Evolutionary conservation across 169 alveolate species (phyloP).

Genomic region (Plasmodium inui): DNA sequence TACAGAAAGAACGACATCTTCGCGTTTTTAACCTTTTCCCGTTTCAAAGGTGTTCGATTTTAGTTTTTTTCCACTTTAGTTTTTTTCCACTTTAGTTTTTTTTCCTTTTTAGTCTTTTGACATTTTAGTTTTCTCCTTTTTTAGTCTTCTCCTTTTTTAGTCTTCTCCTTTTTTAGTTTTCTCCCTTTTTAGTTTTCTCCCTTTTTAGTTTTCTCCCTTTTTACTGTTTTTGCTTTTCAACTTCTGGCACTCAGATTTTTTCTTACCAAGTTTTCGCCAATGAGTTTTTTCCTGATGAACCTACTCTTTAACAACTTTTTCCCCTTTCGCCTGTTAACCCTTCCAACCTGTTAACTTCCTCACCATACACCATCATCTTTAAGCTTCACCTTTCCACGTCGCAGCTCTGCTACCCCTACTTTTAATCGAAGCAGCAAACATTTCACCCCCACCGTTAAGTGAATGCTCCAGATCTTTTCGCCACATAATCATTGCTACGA

Average conservation of each 20-base stretch:
- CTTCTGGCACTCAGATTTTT: neutral
- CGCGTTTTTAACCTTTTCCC: neutral
- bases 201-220: constrained; percentile 3
- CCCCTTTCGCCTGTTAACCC: neutral
- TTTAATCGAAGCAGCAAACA: neutral
- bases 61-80: neutral
- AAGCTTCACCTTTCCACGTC: neutral
- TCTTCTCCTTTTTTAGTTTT: too few species aligned
- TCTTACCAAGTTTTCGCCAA: neutral
- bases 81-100: neutral
- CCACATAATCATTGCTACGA: neutral
- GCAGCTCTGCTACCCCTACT: neutral
- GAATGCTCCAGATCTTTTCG: neutral
- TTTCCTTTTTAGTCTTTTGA: constrained; percentile 1
- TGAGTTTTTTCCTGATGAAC: neutral
- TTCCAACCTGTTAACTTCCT: neutral
- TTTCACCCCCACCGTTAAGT: neutral
- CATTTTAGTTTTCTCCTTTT: neutral
- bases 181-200: too few species aligned
- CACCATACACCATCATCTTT: neutral
- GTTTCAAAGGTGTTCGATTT: neutral
- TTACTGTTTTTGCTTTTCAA: neutral
- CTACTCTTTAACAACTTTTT: neutral
- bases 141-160: neutral
- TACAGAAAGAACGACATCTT: neutral